Conservation (phyloP, 176 grass and related monocot genomes). For the Phoenix roebelenii region DNA sequence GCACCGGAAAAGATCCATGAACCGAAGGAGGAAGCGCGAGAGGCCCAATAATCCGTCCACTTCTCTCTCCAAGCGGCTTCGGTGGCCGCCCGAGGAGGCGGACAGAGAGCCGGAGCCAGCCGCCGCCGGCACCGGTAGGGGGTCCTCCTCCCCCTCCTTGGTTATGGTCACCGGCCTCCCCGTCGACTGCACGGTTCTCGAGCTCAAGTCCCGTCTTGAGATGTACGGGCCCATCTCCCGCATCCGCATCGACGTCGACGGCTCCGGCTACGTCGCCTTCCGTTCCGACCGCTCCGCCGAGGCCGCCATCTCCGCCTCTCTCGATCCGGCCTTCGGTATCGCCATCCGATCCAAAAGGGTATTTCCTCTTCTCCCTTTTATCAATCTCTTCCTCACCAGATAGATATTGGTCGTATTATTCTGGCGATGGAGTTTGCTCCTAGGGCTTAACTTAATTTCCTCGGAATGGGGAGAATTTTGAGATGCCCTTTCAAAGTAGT, state of each 20-base stretch:
- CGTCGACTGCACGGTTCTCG: constrained; percentile 60
- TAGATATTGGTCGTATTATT: too few relatives aligned
- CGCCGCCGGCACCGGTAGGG: not conserved
- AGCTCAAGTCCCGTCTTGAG: constrained; percentile 73
- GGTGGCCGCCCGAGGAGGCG: constrained; percentile 14
- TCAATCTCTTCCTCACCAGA: too few relatives aligned
- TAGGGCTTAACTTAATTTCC: too few relatives aligned
- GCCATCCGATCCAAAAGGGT: constrained; percentile 19
- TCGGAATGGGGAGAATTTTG: too few relatives aligned
- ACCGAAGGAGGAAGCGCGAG: constrained; percentile 39
- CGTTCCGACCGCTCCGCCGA: constrained; percentile 36
- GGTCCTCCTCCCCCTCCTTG: constrained; percentile 2
- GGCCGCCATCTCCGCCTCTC: constrained; percentile 57
- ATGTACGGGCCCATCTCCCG: constrained; percentile 64
- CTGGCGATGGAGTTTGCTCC: too few relatives aligned
- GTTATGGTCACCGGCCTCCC: constrained; percentile 62
- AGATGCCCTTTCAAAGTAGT: too few relatives aligned
- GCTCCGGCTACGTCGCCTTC: constrained; percentile 74
- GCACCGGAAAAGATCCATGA: constrained; percentile 8
- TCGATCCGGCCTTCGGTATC: constrained; percentile 47
- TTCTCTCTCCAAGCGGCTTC: constrained; percentile 30
- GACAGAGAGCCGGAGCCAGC: not conserved
- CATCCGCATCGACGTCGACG: constrained; percentile 44
- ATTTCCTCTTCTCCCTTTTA: too few relatives aligned
- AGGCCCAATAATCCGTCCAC: constrained; percentile 14